Base-by-base conservation (phyloP, 192 early-diverging fungal genomes). In the Gigaspora rosea region DNA sequence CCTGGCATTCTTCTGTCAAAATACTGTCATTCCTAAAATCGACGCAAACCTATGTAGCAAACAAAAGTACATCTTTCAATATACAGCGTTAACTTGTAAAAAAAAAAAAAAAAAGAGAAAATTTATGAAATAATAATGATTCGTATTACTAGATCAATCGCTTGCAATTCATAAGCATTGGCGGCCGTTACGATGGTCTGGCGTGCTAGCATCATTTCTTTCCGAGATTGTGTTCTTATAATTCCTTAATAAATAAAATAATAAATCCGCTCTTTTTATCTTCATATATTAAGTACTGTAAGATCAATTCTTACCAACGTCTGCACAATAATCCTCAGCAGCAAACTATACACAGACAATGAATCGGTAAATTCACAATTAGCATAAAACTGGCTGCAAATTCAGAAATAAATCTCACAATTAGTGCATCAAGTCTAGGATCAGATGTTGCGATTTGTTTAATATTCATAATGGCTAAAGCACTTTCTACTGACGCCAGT, bases 311-410 rank as follows among this genome's bases (percentile, higher is more conserved):
- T 58, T 76, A 77, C 80, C 93, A 18, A 94, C 83, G 78, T 97
- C 96, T 3, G 97, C 94, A 78, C 94, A 95, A 73, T 93, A 97
- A 83, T 98, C 97, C 85, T 98, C 97, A n/a, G 95, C 92, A 13
- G 96, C 97, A 86, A 95, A 89, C 88, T 89, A 81, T 3, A 57
- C 41, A 41, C 41, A 41, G 7, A 41, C 7, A 41, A 41, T 41
- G 41, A 41, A 41, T 41, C 7, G 41, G 41, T 41, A 41, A 41
- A 41, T 41, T 41, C 41, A 41, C 41, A 41, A 41, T 7, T 41
- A 41, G 0, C 2, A 41, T 41, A 41, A 41, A 41, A 64, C 32
- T 64, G 32, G 9, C 4, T 67, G 4, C 8, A 46, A 20, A 67
- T 67, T 16, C 32, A 46, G 8, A 67, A 12, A 78, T 46, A 20